Conservation (phyloP, 2,329 filamentous ascomycete species). For the Penicillium sp. region DNA sequence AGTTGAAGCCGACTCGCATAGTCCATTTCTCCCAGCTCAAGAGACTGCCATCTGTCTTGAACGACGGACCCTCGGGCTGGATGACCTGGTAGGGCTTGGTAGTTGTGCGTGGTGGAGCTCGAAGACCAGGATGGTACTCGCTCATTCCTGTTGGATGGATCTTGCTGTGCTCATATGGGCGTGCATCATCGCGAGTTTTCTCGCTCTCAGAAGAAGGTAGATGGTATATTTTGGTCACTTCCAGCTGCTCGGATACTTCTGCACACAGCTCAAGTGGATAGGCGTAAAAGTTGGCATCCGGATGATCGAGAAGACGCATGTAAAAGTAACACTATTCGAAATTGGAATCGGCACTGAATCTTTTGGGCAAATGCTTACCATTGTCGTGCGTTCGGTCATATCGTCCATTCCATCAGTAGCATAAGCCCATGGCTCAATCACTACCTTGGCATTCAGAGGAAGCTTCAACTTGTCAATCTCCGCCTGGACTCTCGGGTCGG, state of each 20-base stretch:
- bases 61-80: conserved; percentile 39
- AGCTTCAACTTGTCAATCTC: conserved; percentile 43
- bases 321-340: conserved; percentile 34
- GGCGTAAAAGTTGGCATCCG: conserved; percentile 57
- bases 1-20: conserved; percentile 46
- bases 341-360: background rate
- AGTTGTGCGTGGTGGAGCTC: conserved; percentile 30
- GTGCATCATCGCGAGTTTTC: conserved; percentile 36
- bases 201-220: conserved; percentile 45
- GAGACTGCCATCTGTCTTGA: conserved; percentile 29
- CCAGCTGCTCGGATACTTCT: conserved; percentile 51
- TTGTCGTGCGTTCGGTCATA: conserved; percentile 46
- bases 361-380: conserved; percentile 36
- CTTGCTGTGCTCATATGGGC: conserved; percentile 43
- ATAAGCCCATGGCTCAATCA: conserved; percentile 58
- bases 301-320: conserved; percentile 41
- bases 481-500: conserved; percentile 43
- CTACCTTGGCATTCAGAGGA: conserved; percentile 45
- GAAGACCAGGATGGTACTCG: conserved; percentile 38
- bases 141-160: conserved; percentile 28
- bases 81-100: conserved; percentile 38
- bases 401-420: conserved; percentile 52
- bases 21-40: conserved; percentile 46
- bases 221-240: conserved; percentile 52
- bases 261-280: conserved; percentile 56